Evolutionary conservation across 2,329 filamentous ascomycete genomes (phyloP).

Genomic region (Cladosporium velox): DNA sequence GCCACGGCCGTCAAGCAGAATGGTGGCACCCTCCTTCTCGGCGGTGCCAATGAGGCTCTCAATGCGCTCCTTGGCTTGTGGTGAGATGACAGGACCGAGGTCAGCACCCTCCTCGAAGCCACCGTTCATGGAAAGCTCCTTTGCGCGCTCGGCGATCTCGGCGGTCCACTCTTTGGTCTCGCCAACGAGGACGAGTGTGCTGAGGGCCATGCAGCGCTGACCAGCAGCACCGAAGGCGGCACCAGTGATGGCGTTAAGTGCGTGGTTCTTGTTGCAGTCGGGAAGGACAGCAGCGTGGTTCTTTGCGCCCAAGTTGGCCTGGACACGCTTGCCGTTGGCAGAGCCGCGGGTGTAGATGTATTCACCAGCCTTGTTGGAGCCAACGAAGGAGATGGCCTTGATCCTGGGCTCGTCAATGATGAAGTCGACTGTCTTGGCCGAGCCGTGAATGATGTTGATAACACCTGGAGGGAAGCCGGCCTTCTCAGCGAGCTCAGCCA

Average conservation of each 20-base stretch:
- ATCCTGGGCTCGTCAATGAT: constrained; percentile 82
- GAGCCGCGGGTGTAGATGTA: constrained; percentile 80
- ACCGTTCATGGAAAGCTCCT: constrained; percentile 71
- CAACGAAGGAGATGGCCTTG: constrained; percentile 85
- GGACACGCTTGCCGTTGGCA: constrained; percentile 83
- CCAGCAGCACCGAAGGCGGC: constrained; percentile 84
- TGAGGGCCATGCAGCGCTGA: constrained; percentile 84
- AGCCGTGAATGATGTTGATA: constrained; percentile 79
- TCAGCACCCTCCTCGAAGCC: constrained; percentile 81
- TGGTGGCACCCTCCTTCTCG: constrained; percentile 77
- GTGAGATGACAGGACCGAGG: constrained; percentile 78
- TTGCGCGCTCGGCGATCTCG: constrained; percentile 75
- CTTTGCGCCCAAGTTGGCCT: constrained; percentile 85
- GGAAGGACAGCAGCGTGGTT: constrained; percentile 84
- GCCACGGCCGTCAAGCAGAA: constrained; percentile 78
- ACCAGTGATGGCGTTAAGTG: constrained; percentile 79
- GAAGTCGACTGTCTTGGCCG: constrained; percentile 80
- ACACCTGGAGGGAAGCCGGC: constrained; percentile 81
- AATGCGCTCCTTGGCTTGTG: constrained; percentile 76
- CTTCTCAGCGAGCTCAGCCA: constrained; percentile 76
- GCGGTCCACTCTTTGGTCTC: constrained; percentile 79
- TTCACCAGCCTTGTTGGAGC: constrained; percentile 83
- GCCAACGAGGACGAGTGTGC: constrained; percentile 79
- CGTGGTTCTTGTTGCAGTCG: constrained; percentile 88
- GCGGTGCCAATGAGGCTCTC: constrained; percentile 74